Percentiles rank a stretch among this genome's conserved stretches.
phyloP scores from a whole-genome alignment of 1,139 yeast species.

The Meyerozyma elateridarum region DNA sequence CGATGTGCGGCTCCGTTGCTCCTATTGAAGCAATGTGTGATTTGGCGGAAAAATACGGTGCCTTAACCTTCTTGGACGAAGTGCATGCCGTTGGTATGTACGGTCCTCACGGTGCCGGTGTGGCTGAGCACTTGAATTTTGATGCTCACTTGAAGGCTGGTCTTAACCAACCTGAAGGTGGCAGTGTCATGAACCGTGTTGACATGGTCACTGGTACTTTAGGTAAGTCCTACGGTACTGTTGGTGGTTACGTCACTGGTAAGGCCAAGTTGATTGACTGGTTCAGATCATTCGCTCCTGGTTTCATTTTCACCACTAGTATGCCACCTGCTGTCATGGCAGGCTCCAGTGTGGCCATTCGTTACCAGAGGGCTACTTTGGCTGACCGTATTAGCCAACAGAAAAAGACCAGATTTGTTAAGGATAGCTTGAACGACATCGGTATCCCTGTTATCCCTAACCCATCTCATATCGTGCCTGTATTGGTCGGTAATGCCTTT shows the following conservation, averaged over 20 bases:
- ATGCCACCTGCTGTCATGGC: slow-evolving; percentile 98
- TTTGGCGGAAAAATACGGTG: slow-evolving; percentile 95
- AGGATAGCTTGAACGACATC: slow-evolving; percentile 57
- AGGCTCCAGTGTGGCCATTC: slow-evolving; percentile 83
- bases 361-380: slow-evolving; percentile 76
- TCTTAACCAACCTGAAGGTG: slow-evolving; percentile 42
- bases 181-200: slow-evolving; percentile 78
- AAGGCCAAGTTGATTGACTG: slow-evolving; percentile 81
- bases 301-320: slow-evolving; percentile 93
- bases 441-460: slow-evolving; percentile 97
- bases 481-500: slow-evolving; percentile 89
- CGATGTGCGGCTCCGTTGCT: slow-evolving; percentile 97
- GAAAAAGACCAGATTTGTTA: slow-evolving; percentile 78
- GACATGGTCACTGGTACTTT: slow-evolving; percentile 97
- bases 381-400: slow-evolving; percentile 83
- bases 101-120: slow-evolving; percentile 99
- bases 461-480: slow-evolving; percentile 96
- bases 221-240: slow-evolving; percentile 95
- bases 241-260: slow-evolving; percentile 97
- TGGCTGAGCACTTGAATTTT: slow-evolving; percentile 92
- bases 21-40: slow-evolving; percentile 93
- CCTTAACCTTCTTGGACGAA: slow-evolving; percentile 92
- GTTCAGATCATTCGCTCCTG: slow-evolving; percentile 95
- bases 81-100: slow-evolving; percentile 99
- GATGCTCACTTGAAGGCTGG: slow-evolving; percentile 73